Evolutionary conservation across 805 yeast species (phyloP), one percentile per base, ranked within the genome.

Genomic region (Barnettozyma populi): DNA sequence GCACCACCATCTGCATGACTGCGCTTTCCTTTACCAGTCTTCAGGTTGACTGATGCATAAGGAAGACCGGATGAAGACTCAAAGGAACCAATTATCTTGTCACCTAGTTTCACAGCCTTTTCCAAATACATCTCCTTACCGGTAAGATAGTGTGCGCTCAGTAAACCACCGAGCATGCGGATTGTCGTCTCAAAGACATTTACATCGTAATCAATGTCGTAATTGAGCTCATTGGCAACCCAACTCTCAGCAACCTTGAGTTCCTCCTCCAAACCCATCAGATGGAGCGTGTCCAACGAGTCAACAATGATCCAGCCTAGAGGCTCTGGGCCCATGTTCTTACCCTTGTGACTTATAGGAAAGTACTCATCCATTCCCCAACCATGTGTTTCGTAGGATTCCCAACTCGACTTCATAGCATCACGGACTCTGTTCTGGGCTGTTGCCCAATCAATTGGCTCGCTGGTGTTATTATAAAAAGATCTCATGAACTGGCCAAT

Each of bases 241-340:
- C 96, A 90, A 5, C 76, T 62, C 51, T 79, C 76, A 6, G 95
- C 90, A 25, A 77, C 73, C 34, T 63, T 65, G 29, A 85, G 69
- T 58, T 86, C 90, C 9, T 78, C 81, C 7, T 75, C 66, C 24
- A 78, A 61, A 4, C 61, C 61, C 96, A 90, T 89, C 20, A 90
- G 51, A 69, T 80, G 74, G 71, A 90, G 66, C 0, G 97, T 86
- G 59, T 90, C 97, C 44, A 90, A 66, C 1, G 92, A 75, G 64
- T 90, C 97, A 5, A 90, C 94, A 57, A 90, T 82, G 61, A 90
- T 86, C 96, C 97, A 90, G 2, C 97, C 97, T 54, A 90, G 65
- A 1, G 97, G 97, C 45, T 73, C 56, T 43, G 82, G 79, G 5
- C 92, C 90, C 89, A 88, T 85, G 61, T 88, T 85, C 48, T 76